Evolutionary conservation across 805 yeast genomes (phyloP), one percentile per base, ranked within the genome.

Genomic region (Wickerhamomyces silvicola): DNA sequence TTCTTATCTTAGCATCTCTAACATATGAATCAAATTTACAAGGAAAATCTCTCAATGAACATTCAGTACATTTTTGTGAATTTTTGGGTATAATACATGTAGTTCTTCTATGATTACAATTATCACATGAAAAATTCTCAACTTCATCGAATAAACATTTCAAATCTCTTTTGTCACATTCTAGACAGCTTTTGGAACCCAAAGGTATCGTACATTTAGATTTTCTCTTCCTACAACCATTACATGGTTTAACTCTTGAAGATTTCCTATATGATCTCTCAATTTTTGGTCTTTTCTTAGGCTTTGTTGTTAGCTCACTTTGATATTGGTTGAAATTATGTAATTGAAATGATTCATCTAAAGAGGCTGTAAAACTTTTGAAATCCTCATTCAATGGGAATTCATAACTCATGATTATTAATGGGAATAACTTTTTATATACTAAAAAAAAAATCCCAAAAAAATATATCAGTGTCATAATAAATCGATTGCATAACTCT

Each of bases 161-260:
- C 29, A 54, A 47, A 7, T 39, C 33, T 31, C 60, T 54, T 13
- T 53, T 48, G 4, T 43, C 36, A 28, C 64, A 59, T 36, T 55
- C 57, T 8, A 45, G 26, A 33, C 64, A 59, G 8, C 39, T 37
- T 11, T 32, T 24, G 1, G 46, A 28, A 4, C 37, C 39, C 8
- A 42, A 48, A 3, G 47, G 46, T 3, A 57, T 40, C n/a, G 49
- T 37, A 25, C 64, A 59, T 36, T 54, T 50, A 0, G 57, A 56
- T 43, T 59, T 62, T 20, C 66, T 50, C 21, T 54, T 45, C n/a
- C 64, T 41, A 34, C 67, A 62, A 7, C 54, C 57, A 27, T 56
- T 50, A 34, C 67, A 62, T 5, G 67, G 67, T 18, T 60, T 51
- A 8, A 51, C 51, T 36, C 60, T 50, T 16, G 45, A 17, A n/a